Percentiles rank a stretch among this genome's conserved stretches.
These are phyloP conservation scores for Tuber umbilicatum DNA, from an alignment of 495 filamentous ascomycete species.

Conservation along the genomic window DNA sequence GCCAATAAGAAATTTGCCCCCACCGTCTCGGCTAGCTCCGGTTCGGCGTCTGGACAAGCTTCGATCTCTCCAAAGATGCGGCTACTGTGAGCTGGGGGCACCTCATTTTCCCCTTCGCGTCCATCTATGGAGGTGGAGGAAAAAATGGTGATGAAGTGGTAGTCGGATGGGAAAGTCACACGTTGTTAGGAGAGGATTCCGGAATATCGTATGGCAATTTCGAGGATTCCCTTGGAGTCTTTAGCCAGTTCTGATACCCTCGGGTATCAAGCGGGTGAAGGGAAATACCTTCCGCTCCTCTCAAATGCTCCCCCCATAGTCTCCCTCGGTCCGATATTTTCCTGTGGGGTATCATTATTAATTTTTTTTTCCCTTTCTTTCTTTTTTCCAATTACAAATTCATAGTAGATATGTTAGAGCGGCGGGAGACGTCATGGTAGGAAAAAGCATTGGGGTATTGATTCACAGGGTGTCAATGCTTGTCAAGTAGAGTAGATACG, in stretches of 20 bases:
- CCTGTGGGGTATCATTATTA: not conserved
- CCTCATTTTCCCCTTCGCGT: not conserved
- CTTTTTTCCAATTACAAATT: not conserved
- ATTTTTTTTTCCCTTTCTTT: not conserved
- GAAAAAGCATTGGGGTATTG: not conserved
- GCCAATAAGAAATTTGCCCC: not conserved
- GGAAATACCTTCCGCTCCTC: not conserved
- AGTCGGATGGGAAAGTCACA: not conserved
- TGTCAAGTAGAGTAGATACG: not conserved
- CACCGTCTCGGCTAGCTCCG: not conserved
- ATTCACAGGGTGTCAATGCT: not conserved
- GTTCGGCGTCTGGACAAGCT: not conserved
- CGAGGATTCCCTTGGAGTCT: not conserved
- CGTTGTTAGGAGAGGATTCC: not conserved
- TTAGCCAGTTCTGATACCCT: not conserved
- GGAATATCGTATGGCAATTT: not conserved
- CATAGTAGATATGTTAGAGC: not conserved
- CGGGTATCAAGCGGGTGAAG: not conserved
- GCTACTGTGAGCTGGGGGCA: not conserved
- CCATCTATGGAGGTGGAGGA: not conserved
- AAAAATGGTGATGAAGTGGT: not conserved
- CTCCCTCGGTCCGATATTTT: not conserved
- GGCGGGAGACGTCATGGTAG: not conserved
- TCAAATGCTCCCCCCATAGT: not conserved
- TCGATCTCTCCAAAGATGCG: not conserved